Evolutionary conservation across 257 asterid species (phyloP).

Genomic region (Solanum bukasovii): DNA sequence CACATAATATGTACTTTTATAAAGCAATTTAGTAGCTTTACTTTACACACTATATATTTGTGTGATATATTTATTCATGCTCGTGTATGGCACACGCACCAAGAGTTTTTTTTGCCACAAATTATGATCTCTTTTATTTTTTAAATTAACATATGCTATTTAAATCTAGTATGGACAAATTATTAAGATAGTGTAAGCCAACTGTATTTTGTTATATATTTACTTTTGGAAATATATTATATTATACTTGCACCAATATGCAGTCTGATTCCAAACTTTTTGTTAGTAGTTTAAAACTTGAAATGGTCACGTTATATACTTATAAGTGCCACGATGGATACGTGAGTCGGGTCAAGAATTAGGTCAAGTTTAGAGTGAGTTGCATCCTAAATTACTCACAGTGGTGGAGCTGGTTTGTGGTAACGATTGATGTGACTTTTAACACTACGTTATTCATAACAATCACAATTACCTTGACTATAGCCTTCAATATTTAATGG

Average conservation of each 20-base stretch:
- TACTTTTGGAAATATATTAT: background rate
- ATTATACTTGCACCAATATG: background rate
- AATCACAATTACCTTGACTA: too few species aligned
- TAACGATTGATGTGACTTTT: background rate
- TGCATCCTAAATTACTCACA: background rate
- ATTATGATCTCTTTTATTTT: background rate
- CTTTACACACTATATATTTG: background rate
- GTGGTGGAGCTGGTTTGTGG: background rate
- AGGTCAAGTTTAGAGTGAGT: background rate
- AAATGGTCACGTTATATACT: background rate
- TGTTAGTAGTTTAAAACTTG: background rate
- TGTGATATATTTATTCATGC: background rate
- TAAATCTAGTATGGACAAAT: background rate
- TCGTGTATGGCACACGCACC: background rate
- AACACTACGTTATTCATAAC: background rate
- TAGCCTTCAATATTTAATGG: too few species aligned
- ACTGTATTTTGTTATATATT: background rate
- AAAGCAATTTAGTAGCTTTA: background rate
- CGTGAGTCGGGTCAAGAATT: background rate
- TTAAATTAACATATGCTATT: background rate
- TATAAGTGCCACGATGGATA: background rate
- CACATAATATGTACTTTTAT: background rate
- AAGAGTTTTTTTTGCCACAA: background rate
- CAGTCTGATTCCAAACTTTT: background rate
- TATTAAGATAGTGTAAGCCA: background rate